Evolutionary conservation across 495 filamentous ascomycete species (phyloP).

Genomic region (Aspergillus panamensis): DNA sequence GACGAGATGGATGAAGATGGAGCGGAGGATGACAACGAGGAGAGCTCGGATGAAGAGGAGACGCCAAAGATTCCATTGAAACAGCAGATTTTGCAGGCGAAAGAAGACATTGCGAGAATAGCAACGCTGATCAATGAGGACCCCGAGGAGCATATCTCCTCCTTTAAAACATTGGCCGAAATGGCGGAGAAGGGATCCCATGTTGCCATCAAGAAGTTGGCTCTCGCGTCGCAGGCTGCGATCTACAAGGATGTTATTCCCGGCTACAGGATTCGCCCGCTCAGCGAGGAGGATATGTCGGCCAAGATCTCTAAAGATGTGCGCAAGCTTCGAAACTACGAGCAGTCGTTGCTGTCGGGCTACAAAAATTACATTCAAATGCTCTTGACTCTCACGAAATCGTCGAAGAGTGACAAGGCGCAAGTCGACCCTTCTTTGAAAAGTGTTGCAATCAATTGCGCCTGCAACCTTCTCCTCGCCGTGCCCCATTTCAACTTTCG

Average conservation of each 20-base stretch:
- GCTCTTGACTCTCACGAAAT: constrained; percentile 60
- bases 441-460: constrained; percentile 78
- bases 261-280: constrained; percentile 86
- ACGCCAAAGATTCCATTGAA: constrained; percentile 63
- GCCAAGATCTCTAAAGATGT: constrained; percentile 92
- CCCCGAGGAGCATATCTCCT: constrained; percentile 81
- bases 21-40: constrained; percentile 55
- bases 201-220: constrained; percentile 74
- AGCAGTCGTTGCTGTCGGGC: constrained; percentile 74
- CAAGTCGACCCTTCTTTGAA: constrained; percentile 46
- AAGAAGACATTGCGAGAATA: constrained; percentile 86
- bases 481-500: constrained; percentile 98
- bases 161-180: constrained; percentile 72
- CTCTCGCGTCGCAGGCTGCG: constrained; percentile 77
- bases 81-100: constrained; percentile 77
- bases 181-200: constrained; percentile 62
- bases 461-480: constrained; percentile 67
- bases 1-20: constrained; percentile 45
- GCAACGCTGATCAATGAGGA: constrained; percentile 82
- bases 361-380: constrained; percentile 82
- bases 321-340: constrained; percentile 70
- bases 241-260: constrained; percentile 97
- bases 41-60: constrained; percentile 47
- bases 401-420: constrained; percentile 30
- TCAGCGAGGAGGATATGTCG: constrained; percentile 64